These are phyloP conservation scores for Letharia lupina DNA, from an alignment of 495 filamentous ascomycete genomes.

Conservation along the genomic window DNA sequence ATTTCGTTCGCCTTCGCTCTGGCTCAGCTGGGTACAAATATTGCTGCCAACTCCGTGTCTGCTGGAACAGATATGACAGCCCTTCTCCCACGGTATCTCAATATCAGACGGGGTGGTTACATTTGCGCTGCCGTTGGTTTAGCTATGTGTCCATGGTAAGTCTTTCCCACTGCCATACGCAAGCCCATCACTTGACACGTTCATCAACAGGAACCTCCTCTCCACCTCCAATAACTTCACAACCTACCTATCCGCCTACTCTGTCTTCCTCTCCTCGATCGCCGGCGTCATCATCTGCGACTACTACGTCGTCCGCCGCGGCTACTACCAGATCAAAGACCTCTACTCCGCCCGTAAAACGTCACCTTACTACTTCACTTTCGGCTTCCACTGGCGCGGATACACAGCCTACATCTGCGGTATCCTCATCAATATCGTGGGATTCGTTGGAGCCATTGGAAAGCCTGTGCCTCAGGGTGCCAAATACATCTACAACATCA, in stretches of 20 bases:
- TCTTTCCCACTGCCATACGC: constrained; percentile 1
- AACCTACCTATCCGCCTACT: constrained; percentile 90
- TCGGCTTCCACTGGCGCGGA: constrained; percentile 72
- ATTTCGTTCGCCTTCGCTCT: constrained; percentile 75
- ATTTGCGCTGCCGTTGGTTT: constrained; percentile 78
- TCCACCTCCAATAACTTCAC: constrained; percentile 77
- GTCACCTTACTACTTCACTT: constrained; percentile 64
- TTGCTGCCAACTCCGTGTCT: constrained; percentile 84
- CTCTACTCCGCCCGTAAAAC: constrained; percentile 64
- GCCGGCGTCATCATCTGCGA: constrained; percentile 84
- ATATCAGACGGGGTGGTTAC: constrained; percentile 85
- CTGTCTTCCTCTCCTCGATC: constrained; percentile 90
- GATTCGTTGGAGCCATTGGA: constrained; percentile 78
- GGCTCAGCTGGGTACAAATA: constrained; percentile 88
- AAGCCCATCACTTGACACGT: background rate
- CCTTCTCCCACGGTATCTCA: constrained; percentile 75
- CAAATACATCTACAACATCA: constrained; percentile 80
- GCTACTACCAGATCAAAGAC: constrained; percentile 69
- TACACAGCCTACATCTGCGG: constrained; percentile 79
- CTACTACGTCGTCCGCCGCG: constrained; percentile 81
- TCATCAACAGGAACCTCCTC: constrained; percentile 53
- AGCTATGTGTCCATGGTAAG: constrained; percentile 67
- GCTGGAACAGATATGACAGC: constrained; percentile 90
- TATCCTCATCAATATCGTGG: constrained; percentile 87
- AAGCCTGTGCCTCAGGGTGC: constrained; percentile 65